Percentiles rank a stretch among this genome's conserved stretches.
Conservation (phyloP, 2,329 filamentous ascomycete genomes). For the Penicillium sp. region DNA sequence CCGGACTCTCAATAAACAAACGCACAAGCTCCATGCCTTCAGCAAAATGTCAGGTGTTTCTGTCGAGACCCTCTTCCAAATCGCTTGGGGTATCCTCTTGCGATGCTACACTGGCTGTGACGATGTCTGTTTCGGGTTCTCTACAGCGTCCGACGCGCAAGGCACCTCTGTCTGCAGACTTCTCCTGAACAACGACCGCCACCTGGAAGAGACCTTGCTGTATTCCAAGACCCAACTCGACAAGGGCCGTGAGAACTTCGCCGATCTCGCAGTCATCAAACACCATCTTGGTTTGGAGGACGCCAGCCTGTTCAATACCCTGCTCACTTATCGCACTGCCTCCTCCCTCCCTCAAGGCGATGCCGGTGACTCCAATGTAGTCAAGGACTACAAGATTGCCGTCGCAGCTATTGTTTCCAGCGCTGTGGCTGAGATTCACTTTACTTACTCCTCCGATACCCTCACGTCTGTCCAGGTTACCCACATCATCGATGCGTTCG, state of each 20-base stretch:
- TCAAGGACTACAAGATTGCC: constrained; percentile 28
- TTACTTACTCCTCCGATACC: constrained; percentile 54
- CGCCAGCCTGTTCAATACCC: constrained; percentile 34
- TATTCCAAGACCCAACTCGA: constrained; percentile 25
- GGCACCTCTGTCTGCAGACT: constrained; percentile 27
- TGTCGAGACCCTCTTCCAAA: constrained; percentile 36
- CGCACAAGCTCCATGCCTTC: constrained; percentile 26
- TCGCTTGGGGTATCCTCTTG: constrained; percentile 50
- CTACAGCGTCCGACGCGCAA: constrained; percentile 37
- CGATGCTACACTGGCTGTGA: constrained; percentile 47
- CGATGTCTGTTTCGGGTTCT: constrained; percentile 51
- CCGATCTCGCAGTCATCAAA: constrained; percentile 28
- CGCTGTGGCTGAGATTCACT: constrained; percentile 50
- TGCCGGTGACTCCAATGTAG: constrained; percentile 4
- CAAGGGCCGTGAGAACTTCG: constrained; percentile 21
- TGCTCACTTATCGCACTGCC: constrained; percentile 27
- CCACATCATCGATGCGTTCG: constrained; percentile 38
- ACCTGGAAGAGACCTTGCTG: constrained; percentile 25
- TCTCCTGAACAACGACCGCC: constrained; percentile 28
- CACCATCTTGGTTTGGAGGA: constrained; percentile 30
- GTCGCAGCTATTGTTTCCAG: constrained; percentile 32
- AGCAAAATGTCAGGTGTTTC: constrained; percentile 25
- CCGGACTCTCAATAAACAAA: constrained; percentile 25
- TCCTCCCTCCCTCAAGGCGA: constrained; percentile 10
- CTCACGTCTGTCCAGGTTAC: constrained; percentile 45